Conservation (phyloP, 192 early-diverging fungal species). For the Chytriomyces hyalinus region DNA sequence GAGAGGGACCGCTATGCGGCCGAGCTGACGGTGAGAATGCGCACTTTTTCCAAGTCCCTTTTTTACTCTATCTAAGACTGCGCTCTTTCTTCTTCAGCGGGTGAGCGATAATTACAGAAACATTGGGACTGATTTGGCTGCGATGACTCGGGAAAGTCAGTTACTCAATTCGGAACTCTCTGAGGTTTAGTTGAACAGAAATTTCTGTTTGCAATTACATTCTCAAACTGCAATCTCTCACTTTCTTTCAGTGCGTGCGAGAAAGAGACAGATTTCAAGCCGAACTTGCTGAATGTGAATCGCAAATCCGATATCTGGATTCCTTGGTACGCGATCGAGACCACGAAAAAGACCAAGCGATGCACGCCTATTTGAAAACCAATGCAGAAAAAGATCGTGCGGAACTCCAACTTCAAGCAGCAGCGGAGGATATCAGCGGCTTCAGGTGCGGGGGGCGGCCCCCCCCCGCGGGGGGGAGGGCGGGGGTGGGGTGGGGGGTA, state of each 20-base stretch:
- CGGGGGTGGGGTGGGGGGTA: too few relatives aligned
- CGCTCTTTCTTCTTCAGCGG: neutral
- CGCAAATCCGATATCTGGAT: conserved; percentile 52
- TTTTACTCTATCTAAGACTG: neutral
- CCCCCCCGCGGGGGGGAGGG: too few relatives aligned
- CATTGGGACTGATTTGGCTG: conserved; percentile 50
- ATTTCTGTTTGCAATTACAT: neutral
- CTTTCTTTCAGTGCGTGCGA: conserved; percentile 9
- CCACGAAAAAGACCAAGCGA: conserved; percentile 52
- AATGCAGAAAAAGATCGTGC: conserved; percentile 50
- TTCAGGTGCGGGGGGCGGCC: conserved; percentile 38
- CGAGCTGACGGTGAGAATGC: conserved; percentile 9
- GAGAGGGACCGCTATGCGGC: conserved; percentile 19
- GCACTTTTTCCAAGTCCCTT: neutral
- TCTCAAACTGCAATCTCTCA: neutral
- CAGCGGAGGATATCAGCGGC: conserved; percentile 44
- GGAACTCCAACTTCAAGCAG: conserved; percentile 22
- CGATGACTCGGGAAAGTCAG: conserved; percentile 56
- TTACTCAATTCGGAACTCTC: conserved; percentile 45
- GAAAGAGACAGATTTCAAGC: conserved; percentile 42
- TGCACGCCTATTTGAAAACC: conserved; percentile 54
- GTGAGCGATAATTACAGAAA: conserved; percentile 22
- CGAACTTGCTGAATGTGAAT: conserved; percentile 53
- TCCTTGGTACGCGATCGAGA: conserved; percentile 54
- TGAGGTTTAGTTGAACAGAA: conserved; percentile 2